phyloP scores from a whole-genome alignment of 2,329 filamentous ascomycete genomes.

The Zasmidium cellare region DNA sequence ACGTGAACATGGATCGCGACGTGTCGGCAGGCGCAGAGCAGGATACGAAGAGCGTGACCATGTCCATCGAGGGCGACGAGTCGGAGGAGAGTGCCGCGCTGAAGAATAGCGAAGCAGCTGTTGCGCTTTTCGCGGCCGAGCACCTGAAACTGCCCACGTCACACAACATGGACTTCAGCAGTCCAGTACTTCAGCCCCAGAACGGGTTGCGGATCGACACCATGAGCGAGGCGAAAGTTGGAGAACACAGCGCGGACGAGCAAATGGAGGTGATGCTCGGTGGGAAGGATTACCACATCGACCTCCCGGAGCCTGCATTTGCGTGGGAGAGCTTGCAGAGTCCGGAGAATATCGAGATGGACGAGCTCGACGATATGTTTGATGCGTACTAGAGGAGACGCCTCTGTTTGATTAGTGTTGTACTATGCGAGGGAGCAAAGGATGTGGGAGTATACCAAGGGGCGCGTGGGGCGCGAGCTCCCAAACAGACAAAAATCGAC shows the following conservation, averaged over 20 bases:
- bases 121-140: constrained; percentile 50
- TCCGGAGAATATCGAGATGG: constrained; percentile 86
- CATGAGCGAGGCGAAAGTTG: constrained; percentile 6
- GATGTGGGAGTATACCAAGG: background rate
- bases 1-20: constrained; percentile 37
- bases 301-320: constrained; percentile 32
- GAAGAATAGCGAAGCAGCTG: constrained; percentile 52
- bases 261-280: constrained; percentile 1
- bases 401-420: constrained; percentile 8
- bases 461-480: constrained; percentile 7
- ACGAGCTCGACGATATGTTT: constrained; percentile 87
- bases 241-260: background rate
- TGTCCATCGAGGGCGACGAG: constrained; percentile 41
- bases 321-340: constrained; percentile 53
- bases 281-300: constrained; percentile 20
- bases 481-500: background rate
- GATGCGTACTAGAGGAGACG: constrained; percentile 48
- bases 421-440: background rate
- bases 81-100: constrained; percentile 50
- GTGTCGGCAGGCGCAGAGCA: constrained; percentile 32
- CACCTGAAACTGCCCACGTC: constrained; percentile 51
- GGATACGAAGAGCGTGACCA: constrained; percentile 32
- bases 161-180: constrained; percentile 45
- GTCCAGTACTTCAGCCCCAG: constrained; percentile 46
- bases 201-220: constrained; percentile 16